Evolutionary conservation across 2,329 filamentous ascomycete genomes (phyloP), one percentile per base, ranked within the genome.

Genomic region (Sporothrix inflata): DNA sequence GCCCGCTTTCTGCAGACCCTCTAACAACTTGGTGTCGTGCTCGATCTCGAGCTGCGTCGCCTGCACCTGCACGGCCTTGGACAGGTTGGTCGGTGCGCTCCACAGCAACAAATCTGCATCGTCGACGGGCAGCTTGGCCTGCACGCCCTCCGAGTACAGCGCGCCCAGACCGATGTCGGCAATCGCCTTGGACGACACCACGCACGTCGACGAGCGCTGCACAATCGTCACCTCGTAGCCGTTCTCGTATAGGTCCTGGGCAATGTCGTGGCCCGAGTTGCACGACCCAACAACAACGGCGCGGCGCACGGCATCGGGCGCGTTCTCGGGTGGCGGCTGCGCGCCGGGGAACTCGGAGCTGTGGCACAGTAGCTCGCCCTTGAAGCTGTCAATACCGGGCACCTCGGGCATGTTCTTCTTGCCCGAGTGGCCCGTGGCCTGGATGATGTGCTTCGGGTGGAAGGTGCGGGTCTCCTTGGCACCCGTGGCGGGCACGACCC

Each of bases 361-460:
- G 74, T 91, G 88, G 78, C 87, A 88, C 69, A 89, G 78, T 1
- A 83, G 79, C 45, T 83, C 82, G 1, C 88, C 88, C 68, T 83
- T 78, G 79, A 89, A 91, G 2, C 73, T 77, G 19, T 83, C 82
- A 74, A 85, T 80, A 0, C 89, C 89, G 30, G 86, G 85, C 74
- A 92, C 85, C 5, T 38, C 69, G 0, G 91, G 90, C 65, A 88
- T 79, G 71, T 88, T 86, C 78, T 88, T 90, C 79, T 91, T 89
- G 1, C 91, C 91, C 0, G 89, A 89, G 76, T 91, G 90, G 0
- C 90, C 90, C 0, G 90, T 93, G 1, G 89, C 88, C 76, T 91
- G 89, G 60, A 93, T 85, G 40, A 93, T 79, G 74, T 92, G 90
- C 5, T 83, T 85, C 0, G 90, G 90, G 49, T 87, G 84, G 51